Evolutionary conservation across 345 rosid species (phyloP).

Genomic region (Populus ilicifolia): DNA sequence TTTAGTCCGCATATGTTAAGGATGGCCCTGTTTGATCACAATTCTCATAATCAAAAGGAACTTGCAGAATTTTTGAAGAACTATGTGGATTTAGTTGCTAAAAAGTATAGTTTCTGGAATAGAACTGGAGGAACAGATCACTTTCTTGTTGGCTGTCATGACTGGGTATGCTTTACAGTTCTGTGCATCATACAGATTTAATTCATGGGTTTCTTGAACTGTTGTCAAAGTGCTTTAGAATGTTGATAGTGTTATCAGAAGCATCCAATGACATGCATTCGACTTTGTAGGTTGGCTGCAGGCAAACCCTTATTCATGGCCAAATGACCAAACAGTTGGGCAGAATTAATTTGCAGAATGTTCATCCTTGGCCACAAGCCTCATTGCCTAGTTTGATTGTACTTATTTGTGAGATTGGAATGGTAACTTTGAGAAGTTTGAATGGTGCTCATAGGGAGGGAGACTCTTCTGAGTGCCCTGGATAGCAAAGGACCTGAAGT

Average conservation of each 20-base stretch:
- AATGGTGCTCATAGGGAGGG: not conserved
- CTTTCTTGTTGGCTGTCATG: conserved; percentile 91
- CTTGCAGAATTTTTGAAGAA: conserved; percentile 48
- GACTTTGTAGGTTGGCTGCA: not conserved
- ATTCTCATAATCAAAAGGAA: conserved; percentile 30
- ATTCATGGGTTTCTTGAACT: not conserved
- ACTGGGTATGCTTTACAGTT: conserved; percentile 62
- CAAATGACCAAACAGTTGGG: not conserved
- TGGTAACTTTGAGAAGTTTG: not conserved
- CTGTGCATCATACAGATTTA: not conserved
- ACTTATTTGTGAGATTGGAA: not conserved
- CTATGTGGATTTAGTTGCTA: conserved; percentile 52
- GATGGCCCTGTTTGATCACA: conserved; percentile 34
- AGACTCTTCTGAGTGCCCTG: not conserved
- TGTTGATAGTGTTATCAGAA: not conserved
- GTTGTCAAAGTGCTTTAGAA: not conserved
- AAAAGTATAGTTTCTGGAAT: conserved; percentile 75
- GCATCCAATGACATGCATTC: not conserved
- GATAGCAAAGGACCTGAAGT: not conserved
- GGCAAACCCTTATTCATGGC: not conserved
- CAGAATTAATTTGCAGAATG: not conserved
- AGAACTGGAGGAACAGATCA: conserved; percentile 83
- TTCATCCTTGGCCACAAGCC: not conserved
- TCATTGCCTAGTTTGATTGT: not conserved
- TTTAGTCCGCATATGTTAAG: conserved; percentile 60